phyloP scores from a whole-genome alignment of 2,329 filamentous ascomycete genomes.

The Colletotrichum spaethianum region DNA sequence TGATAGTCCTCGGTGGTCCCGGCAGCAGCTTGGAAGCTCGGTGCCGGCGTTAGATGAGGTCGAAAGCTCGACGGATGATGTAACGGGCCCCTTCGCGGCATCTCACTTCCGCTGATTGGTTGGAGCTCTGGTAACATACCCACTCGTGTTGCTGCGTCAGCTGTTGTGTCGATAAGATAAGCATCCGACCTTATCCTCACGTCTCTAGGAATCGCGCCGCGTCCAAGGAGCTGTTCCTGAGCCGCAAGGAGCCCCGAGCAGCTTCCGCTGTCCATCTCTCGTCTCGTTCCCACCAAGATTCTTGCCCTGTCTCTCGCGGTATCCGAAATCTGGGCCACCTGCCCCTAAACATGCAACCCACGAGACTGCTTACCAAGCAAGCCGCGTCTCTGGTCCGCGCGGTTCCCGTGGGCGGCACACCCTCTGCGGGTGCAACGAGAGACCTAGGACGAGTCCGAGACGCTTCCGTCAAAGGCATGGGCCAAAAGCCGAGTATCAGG shows the following conservation, averaged over 20 bases:
- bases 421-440: neutral
- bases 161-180: too few species aligned
- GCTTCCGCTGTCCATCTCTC: neutral
- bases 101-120: neutral
- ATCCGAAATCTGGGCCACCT: too few species aligned
- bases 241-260: neutral
- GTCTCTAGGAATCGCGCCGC: neutral
- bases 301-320: too few species aligned
- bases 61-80: conserved; percentile 21
- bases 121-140: neutral
- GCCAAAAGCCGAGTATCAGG: neutral
- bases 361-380: neutral
- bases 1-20: neutral
- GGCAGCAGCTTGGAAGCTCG: neutral
- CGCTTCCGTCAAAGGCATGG: neutral
- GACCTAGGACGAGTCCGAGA: neutral
- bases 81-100: neutral
- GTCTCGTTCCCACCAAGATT: neutral
- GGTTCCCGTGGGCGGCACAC: neutral
- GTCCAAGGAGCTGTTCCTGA: neutral
- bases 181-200: neutral
- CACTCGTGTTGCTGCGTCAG: neutral
- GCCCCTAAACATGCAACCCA: neutral
- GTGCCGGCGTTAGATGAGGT: conserved; percentile 17
- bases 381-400: neutral